A percentile compares a stretch with the other conserved stretches of the same genome.
phyloP scores from a whole-genome alignment of 2,329 filamentous ascomycete species.

The Cladorrhinum sp. region DNA sequence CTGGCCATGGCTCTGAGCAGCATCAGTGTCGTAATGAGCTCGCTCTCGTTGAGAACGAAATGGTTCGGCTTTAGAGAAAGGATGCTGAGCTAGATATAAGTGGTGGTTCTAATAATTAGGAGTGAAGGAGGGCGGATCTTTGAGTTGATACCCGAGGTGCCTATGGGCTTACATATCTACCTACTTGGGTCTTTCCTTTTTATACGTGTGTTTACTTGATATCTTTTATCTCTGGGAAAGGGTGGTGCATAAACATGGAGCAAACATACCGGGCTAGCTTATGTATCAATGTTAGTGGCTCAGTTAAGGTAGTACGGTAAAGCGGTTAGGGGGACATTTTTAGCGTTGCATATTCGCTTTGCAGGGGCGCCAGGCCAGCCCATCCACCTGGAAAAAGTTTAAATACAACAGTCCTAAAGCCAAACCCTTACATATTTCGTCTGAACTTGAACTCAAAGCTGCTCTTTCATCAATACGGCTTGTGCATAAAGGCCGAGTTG shows the following conservation, averaged over 20 bases:
- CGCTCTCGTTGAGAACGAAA: constrained; percentile 60
- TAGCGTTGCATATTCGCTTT: neutral
- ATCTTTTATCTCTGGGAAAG: neutral
- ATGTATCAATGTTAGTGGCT: no score
- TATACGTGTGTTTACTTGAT: neutral
- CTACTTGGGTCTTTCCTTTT: neutral
- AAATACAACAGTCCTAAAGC: neutral
- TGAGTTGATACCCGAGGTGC: neutral
- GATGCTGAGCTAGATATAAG: constrained; percentile 19
- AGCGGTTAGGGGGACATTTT: no score
- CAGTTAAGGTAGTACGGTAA: no score
- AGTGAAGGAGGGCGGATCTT: neutral
- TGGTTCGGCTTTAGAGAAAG: constrained; percentile 37
- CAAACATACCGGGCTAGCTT: no score
- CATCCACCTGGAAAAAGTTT: neutral
- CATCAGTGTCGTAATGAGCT: constrained; percentile 83
- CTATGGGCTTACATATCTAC: no score
- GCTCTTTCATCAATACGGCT: neutral
- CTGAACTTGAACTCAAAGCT: neutral
- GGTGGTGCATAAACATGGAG: neutral
- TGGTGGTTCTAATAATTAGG: neutral
- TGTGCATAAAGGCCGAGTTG: neutral
- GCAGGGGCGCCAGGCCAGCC: neutral
- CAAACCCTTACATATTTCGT: neutral
- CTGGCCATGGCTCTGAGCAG: constrained; percentile 91